Percentiles rank a stretch among this genome's conserved stretches.
Conservation (phyloP, 192 early-diverging fungal genomes). For the Backusella mclennaniae region DNA sequence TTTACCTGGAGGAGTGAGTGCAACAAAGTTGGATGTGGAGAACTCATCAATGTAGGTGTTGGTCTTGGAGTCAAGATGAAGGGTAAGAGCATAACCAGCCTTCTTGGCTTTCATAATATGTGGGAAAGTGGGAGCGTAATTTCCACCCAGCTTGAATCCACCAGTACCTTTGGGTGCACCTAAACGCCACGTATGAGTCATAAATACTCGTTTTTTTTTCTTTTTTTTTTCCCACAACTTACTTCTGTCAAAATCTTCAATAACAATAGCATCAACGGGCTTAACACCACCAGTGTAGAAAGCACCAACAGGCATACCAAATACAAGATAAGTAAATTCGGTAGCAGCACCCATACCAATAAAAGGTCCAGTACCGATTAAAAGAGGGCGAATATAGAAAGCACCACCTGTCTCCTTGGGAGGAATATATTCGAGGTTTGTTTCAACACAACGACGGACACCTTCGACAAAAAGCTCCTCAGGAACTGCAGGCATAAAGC, state of each 20-base stretch:
- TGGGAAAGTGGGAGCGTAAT: conserved; percentile 66
- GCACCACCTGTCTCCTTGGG: conserved; percentile 66
- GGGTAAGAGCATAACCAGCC: conserved; percentile 64
- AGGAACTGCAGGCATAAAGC: conserved; percentile 59
- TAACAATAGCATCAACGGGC: conserved; percentile 65
- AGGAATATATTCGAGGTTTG: conserved; percentile 74
- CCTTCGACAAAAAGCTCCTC: conserved; percentile 63
- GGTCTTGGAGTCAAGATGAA: conserved; percentile 70
- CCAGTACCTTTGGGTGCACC: conserved; percentile 57
- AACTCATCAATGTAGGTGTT: conserved; percentile 72
- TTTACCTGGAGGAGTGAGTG: conserved; percentile 52
- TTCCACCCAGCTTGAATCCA: conserved; percentile 68
- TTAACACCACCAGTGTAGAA: conserved; percentile 59
- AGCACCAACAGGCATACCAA: conserved; percentile 69
- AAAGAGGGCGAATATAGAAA: conserved; percentile 69
- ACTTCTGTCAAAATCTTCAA: conserved; percentile 69
- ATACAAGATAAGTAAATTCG: conserved; percentile 63
- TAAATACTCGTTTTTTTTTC: not conserved
- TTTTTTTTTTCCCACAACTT: conserved; percentile 8
- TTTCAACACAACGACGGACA: conserved; percentile 50
- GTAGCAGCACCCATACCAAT: conserved; percentile 55
- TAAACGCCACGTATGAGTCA: conserved; percentile 11
- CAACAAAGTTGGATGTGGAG: conserved; percentile 78
- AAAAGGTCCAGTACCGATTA: conserved; percentile 67
- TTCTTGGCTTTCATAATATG: conserved; percentile 60